These are phyloP conservation scores for Gymnopilus junonius DNA, from an alignment of 768 basidiomycete genomes.

Conservation along the genomic window DNA sequence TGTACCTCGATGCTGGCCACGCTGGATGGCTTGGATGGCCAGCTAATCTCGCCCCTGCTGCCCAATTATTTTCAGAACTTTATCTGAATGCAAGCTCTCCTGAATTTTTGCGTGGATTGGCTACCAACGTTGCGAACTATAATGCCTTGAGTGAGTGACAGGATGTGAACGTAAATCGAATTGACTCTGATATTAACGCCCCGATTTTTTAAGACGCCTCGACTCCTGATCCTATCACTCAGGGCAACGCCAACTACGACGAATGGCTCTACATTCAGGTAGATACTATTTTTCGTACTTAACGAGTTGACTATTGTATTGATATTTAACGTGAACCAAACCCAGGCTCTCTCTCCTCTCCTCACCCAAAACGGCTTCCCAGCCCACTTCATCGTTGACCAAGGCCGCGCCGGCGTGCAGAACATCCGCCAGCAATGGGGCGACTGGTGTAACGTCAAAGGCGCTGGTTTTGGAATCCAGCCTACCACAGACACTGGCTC, in stretches of 20 bases:
- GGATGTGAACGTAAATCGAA: slow-evolving; percentile 23
- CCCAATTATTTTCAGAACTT: slow-evolving; percentile 54
- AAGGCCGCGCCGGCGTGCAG: slow-evolving; percentile 68
- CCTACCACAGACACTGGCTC: slow-evolving; percentile 26
- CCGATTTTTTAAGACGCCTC: slow-evolving; percentile 44
- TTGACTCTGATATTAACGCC: slow-evolving; percentile 21
- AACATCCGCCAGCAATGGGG: slow-evolving; percentile 65
- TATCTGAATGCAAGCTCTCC: slow-evolving; percentile 57
- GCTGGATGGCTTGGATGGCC: slow-evolving; percentile 74
- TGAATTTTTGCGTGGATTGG: slow-evolving; percentile 62
- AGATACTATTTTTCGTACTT: too few species aligned
- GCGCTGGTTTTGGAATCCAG: neutral
- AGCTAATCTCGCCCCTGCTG: slow-evolving; percentile 63
- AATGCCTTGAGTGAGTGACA: slow-evolving; percentile 40
- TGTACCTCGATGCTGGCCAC: slow-evolving; percentile 67
- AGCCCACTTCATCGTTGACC: slow-evolving; percentile 69
- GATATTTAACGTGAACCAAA: slow-evolving; percentile 44
- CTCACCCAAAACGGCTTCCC: slow-evolving; percentile 51
- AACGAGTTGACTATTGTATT: too few species aligned
- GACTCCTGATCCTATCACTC: slow-evolving; percentile 63
- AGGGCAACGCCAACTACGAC: slow-evolving; percentile 63
- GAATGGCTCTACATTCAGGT: slow-evolving; percentile 65
- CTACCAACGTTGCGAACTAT: slow-evolving; percentile 59
- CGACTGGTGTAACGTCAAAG: slow-evolving; percentile 19
- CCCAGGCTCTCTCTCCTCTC: slow-evolving; percentile 51